Base-by-base conservation (phyloP, 2,329 filamentous ascomycete genomes). In the Fusarium protoensiforme region DNA sequence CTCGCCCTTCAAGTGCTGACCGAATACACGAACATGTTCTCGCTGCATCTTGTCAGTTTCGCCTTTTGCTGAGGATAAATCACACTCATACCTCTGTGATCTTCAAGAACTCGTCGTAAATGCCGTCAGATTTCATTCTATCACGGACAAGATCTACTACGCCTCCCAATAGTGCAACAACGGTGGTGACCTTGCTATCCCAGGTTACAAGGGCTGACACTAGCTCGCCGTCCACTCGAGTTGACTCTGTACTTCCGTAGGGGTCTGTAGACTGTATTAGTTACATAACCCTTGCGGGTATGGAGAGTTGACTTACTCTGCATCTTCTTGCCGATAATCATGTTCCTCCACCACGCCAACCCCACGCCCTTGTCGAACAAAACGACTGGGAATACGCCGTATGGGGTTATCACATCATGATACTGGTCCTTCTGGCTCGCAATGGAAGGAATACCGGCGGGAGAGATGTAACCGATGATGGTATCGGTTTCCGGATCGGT, bases 121-220 rank as follows among this genome's bases (percentile, higher is more conserved):
- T 79, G 1, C 78, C 78, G 22, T 85, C 82, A 0, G 67, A 63
- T 71, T 80, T 80, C 81, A 84, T 83, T 62, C 78, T 80, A 46
- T 82, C 69, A 5, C 83, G 78, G 5, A 84, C 83, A 24, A 84
- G 74, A 46, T 83, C 80, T 13, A 75, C 72, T 1, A 83, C 82
- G 0, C 83, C 84, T 2, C 83, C 83, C 5, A 85, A 71, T 0
- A 85, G 74, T 0, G 83, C 80, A 20, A 80, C 75, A 0, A 85
- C 83, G 0, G 83, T 85, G 11, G 82, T 82, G 9, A 85, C 75
- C 63, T 85, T 85, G 71, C 83, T 84, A 59, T 85, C 84, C 84
- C 84, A 85, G 1, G 82, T 84, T 4, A 85, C 76, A 7, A 85
- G 80, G 2, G 82, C 81, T 1, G 83, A 84, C 20, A 83, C 80